Evolutionary conservation across 768 basidiomycete genomes (phyloP).

Genomic region (Tricholoma matsutake): DNA sequence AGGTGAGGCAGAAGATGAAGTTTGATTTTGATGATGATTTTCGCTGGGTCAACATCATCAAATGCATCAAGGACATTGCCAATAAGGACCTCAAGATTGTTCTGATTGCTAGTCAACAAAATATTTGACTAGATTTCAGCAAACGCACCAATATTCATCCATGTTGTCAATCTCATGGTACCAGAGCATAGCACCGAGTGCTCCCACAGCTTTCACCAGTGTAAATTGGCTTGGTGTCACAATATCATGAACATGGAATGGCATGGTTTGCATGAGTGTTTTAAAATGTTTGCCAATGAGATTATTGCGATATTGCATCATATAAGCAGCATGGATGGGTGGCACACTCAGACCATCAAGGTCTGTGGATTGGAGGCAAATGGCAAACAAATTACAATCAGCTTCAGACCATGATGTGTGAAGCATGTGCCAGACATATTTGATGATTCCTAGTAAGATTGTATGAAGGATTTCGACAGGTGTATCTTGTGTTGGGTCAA

Average conservation of each 20-base stretch:
- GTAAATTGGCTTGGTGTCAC: conserved; percentile 16
- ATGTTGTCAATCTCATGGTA: conserved; percentile 26
- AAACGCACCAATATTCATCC: conserved; percentile 22
- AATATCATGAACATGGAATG: conserved; percentile 27
- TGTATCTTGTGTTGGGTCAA: conserved; percentile 28
- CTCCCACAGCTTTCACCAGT: conserved; percentile 29
- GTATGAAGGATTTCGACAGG: conserved; percentile 38
- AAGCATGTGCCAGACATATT: too few species aligned
- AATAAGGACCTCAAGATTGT: conserved; percentile 11
- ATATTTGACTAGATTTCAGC: neutral
- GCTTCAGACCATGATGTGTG: conserved; percentile 30
- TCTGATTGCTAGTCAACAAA: neutral
- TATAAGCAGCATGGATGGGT: conserved; percentile 24
- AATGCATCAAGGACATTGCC: conserved; percentile 30
- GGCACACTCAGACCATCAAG: conserved; percentile 25
- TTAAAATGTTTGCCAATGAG: conserved; percentile 38
- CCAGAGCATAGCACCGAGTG: conserved; percentile 29
- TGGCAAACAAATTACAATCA: conserved; percentile 21
- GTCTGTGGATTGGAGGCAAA: conserved; percentile 21
- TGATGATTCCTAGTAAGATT: conserved; percentile 31
- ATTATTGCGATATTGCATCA: conserved; percentile 30
- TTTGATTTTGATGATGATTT: conserved; percentile 29
- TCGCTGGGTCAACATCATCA: conserved; percentile 22
- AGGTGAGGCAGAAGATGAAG: conserved; percentile 29
- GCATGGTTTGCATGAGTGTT: conserved; percentile 24